Base-by-base conservation (phyloP, 2,329 filamentous ascomycete species). In the Stagonosporopsis chrysanthemi region DNA sequence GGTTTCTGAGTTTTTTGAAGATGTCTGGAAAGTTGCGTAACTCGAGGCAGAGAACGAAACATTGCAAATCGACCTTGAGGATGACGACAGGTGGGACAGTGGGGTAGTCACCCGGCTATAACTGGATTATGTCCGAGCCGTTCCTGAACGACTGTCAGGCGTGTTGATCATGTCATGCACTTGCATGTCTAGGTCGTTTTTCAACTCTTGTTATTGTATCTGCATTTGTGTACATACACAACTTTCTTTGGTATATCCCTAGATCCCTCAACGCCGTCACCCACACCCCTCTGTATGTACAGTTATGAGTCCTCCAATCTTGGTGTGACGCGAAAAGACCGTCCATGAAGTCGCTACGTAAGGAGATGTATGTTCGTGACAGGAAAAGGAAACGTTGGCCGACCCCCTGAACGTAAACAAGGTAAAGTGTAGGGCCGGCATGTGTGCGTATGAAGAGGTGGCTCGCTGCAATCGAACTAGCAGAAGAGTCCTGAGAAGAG, bases 51-150 rank as follows among this genome's bases (percentile, higher is more conserved):
- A 42, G 46, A 22, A 50, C 33, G 35, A 28, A 36, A 33, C 43
- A 59, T 59, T 42, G 52, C 51, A 31, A 56, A 46, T 52, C 42
- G 38, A 52, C 28, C 19, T 24, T 9, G 40, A 12, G 17, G 26
- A 58, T 58, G 56, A 58, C 56, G 56, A 58, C 49, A 58, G 39
- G 31, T 29, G 47, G 44, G 49, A 52, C 49, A 42, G 56, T 53
- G 56, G 56, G 56, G 50, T 58, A 36, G 14, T n/a, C 22, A 12
- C 6, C 38, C 54, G 54, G 54, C 29, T 11, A 43, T 52, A 57
- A 48, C 36, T 23, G 17, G 36, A 47, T 40, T 57, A 52, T 52
- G 43, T 57, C 54, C 54, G 52, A 42, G 41, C 38, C 43, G 19
- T 44, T 31, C 9, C 29, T 12, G 17, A 22, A 31, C 42, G 3